Conservation (phyloP, 768 basidiomycete genomes). For the Lactarius quietus region DNA sequence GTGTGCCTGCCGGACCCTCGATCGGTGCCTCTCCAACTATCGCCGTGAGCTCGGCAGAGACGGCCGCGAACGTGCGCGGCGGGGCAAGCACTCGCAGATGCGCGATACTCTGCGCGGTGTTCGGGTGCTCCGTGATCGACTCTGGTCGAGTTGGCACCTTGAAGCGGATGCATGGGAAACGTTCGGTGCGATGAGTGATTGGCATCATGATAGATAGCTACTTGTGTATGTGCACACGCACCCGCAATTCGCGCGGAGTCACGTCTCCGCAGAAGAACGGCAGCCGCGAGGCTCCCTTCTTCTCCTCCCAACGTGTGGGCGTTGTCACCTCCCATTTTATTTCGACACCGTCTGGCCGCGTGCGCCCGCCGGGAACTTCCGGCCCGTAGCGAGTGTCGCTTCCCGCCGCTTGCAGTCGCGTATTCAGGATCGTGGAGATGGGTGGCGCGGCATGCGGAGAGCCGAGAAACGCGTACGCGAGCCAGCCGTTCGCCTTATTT, state of each 20-base stretch:
- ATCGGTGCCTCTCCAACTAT: constrained; percentile 45
- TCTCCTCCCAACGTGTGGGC: constrained; percentile 30
- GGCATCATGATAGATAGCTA: too few species aligned
- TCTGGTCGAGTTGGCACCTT: constrained; percentile 51
- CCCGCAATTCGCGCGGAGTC: constrained; percentile 57
- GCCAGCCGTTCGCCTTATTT: constrained; percentile 54
- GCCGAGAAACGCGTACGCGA: constrained; percentile 63
- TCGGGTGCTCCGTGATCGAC: constrained; percentile 49
- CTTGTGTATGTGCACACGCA: constrained; percentile 26
- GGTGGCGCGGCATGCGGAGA: constrained; percentile 36
- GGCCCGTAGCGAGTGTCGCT: constrained; percentile 42
- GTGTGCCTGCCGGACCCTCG: neutral
- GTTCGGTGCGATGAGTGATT: too few species aligned
- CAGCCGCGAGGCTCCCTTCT: constrained; percentile 34
- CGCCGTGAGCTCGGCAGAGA: constrained; percentile 42
- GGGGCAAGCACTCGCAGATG: constrained; percentile 45
- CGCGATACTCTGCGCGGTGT: constrained; percentile 47
- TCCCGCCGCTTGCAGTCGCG: constrained; percentile 35
- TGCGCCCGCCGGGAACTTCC: constrained; percentile 53
- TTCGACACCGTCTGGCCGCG: constrained; percentile 49
- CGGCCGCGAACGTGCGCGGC: constrained; percentile 30
- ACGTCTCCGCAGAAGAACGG: constrained; percentile 79
- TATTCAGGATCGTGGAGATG: constrained; percentile 54
- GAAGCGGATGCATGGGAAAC: neutral
- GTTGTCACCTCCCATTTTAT: constrained; percentile 57